These are phyloP conservation scores for Phytophthora ohioensis DNA, from an alignment of 352 stramenopile genomes.

Conservation along the genomic window DNA sequence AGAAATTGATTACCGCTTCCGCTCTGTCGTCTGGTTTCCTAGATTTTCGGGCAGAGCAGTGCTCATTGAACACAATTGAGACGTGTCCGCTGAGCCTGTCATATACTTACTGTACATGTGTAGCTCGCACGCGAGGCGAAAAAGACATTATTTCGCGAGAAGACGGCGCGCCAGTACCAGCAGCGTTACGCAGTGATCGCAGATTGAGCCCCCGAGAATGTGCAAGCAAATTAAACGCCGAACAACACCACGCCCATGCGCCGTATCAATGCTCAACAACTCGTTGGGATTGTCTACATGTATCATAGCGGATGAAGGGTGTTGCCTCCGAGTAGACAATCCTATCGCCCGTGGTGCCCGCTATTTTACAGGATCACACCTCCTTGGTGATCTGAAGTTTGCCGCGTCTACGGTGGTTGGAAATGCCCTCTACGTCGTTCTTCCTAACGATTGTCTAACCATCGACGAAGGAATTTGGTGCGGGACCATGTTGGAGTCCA, in stretches of 20 bases:
- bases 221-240: slow-evolving; percentile 21
- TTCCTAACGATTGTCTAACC: too few relatives aligned
- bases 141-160: slow-evolving; percentile 9
- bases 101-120: neutral
- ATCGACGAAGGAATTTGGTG: too few relatives aligned
- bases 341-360: neutral
- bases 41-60: neutral
- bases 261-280: slow-evolving; percentile 7
- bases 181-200: neutral
- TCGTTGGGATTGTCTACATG: too few relatives aligned
- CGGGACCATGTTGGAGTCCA: too few relatives aligned
- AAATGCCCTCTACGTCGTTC: neutral
- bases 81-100: neutral
- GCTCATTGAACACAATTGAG: slow-evolving; percentile 11
- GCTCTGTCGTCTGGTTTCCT: neutral
- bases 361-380: neutral
- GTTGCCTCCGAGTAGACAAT: neutral
- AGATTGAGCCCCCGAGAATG: slow-evolving; percentile 1
- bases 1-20: slow-evolving; percentile 22
- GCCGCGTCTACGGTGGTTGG: neutral
- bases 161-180: neutral
- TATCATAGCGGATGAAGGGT: too few relatives aligned
- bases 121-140: slow-evolving; percentile 5
- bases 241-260: slow-evolving; percentile 13
- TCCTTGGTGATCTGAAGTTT: neutral